These are phyloP conservation scores for Moesziomyces sp. DNA, from an alignment of 1,284 basidiomycete species.

Conservation along the genomic window DNA sequence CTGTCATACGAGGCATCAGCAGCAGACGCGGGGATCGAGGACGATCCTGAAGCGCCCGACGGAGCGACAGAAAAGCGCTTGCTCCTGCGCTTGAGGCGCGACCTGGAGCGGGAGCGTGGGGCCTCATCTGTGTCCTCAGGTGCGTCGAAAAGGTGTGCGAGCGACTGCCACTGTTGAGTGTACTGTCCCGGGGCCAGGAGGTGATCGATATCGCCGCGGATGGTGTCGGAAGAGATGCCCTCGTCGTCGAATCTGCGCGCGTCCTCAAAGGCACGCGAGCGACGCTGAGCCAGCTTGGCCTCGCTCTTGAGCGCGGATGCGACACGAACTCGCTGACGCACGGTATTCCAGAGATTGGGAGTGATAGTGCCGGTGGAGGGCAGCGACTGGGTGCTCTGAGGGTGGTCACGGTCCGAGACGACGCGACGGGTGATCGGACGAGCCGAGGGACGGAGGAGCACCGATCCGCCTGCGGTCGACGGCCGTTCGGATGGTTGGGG, in stretches of 20 bases:
- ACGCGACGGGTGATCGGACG: conserved; percentile 38
- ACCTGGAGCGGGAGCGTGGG: conserved; percentile 5
- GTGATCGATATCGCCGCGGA: conserved; percentile 33
- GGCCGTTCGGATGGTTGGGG: conserved; percentile 2
- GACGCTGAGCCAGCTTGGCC: conserved; percentile 14
- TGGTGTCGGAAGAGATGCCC: conserved; percentile 49
- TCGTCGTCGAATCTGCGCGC: conserved; percentile 51
- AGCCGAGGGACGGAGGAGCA: conserved; percentile 22
- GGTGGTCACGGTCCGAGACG: conserved; percentile 36
- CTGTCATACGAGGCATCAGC: background rate
- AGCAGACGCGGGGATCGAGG: background rate
- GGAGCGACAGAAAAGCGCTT: conserved; percentile 21
- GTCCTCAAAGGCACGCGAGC: conserved; percentile 32
- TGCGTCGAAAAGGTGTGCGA: conserved; percentile 54
- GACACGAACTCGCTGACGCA: conserved; percentile 42
- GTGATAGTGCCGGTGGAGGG: conserved; percentile 24
- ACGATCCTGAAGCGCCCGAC: background rate
- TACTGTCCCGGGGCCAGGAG: conserved; percentile 43
- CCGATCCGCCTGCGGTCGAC: conserved; percentile 14
- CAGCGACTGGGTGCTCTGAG: conserved; percentile 36
- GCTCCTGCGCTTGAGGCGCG: conserved; percentile 18
- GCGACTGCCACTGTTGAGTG: conserved; percentile 55
- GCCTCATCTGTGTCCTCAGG: conserved; percentile 5
- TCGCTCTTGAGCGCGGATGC: conserved; percentile 28
- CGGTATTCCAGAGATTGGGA: conserved; percentile 40